Base-by-base conservation (phyloP, 164 flowering plant genomes). In the Stephania japonica region DNA sequence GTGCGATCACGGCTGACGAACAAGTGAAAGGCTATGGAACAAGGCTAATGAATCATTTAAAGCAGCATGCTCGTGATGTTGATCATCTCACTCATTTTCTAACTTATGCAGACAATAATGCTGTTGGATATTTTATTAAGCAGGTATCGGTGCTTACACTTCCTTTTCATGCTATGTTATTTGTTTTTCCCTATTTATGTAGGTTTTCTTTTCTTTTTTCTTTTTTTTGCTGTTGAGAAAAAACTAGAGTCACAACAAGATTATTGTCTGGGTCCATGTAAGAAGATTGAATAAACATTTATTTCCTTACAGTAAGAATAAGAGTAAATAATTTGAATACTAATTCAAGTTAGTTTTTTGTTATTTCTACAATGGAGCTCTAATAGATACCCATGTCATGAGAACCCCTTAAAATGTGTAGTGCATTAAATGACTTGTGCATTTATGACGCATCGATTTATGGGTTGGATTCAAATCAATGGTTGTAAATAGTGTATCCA, bases 1-100 rank as follows among this genome's bases (percentile, higher is more conserved):
- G 94, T 85, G 99, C 99, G 66, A 95, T 95, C 43, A 90, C 99
- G 53, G 90, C 94, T 42, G 98, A 93, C 83, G 98, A 95, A 78
- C 99, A 95, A 90, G 99, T 95, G 67, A 95, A 95, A 82, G 99
- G 99, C 75, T 95, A 95, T 81, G 98, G 99, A 23, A 93, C 99
- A 42, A 89, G 99, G 80, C 76, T 95, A 81, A 95, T 95, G 99
- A 95, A 95, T 82, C 97, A 95, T 76, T 83, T 95, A 72, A 95
- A 95, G 77, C 96, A 95, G 85, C 91, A 91, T 86, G 99, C 98
- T 73, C 97, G 99, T 69, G 99, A 95, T 84, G 88, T 78, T 70
- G 98, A 95, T 82, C 92, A 94, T 68, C 86, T 95, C 64, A 95
- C 98, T 32, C 97, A 95, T 86, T 95, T 95, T 83, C 84, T 95